These are phyloP conservation scores for Allomyces arbusculus DNA, from an alignment of 192 early-diverging fungal species.

Conservation along the genomic window DNA sequence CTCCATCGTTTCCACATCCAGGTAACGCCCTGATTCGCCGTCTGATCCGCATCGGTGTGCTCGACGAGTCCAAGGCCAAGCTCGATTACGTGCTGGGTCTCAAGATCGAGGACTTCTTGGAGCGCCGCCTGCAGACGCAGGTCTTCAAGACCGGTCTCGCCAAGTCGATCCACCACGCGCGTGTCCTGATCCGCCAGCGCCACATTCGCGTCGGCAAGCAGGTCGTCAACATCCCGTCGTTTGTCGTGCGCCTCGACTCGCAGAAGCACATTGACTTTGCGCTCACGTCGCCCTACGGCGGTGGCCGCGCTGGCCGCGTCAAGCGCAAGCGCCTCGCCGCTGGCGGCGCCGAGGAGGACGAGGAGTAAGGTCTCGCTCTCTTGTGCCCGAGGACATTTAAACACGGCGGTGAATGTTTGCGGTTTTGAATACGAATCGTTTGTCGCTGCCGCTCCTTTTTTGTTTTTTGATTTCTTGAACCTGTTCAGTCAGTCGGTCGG, in stretches of 20 bases:
- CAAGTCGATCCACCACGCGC: constrained; percentile 97
- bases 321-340: constrained; percentile 79
- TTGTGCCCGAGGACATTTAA: too few species aligned
- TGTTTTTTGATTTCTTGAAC: too few species aligned
- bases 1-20: too few species aligned
- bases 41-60: constrained; percentile 93
- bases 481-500: too few species aligned
- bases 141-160: constrained; percentile 95
- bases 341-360: constrained; percentile 32
- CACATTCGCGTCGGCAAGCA: constrained; percentile 98
- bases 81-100: constrained; percentile 97
- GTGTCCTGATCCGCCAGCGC: constrained; percentile 93
- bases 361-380: constrained; percentile 24
- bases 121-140: constrained; percentile 95
- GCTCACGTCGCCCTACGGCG: constrained; percentile 80
- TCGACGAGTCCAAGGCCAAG: constrained; percentile 93
- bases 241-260: constrained; percentile 75
- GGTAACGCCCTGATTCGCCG: constrained; percentile 90
- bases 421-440: too few species aligned
- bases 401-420: too few species aligned
- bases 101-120: constrained; percentile 97
- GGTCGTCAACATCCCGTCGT: constrained; percentile 86
- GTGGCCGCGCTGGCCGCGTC: constrained; percentile 91
- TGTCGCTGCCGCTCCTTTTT: too few species aligned
- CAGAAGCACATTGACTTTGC: constrained; percentile 63